These are phyloP conservation scores for Neurospora sp. DNA, from an alignment of 495 filamentous ascomycete genomes.

Conservation along the genomic window DNA sequence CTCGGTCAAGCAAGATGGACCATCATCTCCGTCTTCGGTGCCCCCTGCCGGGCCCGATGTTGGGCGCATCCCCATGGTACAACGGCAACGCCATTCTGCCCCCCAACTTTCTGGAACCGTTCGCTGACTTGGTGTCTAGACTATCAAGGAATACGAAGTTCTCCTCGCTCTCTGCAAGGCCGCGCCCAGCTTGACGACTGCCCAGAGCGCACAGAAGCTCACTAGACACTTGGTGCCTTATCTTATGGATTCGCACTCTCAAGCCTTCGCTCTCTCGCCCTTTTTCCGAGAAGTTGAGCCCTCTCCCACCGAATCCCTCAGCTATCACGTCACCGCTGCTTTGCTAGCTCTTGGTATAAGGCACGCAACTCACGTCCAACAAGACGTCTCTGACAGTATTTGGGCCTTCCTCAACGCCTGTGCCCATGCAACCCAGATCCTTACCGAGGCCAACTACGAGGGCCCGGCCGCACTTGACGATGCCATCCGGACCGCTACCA, in stretches of 20 bases:
- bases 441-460: constrained; percentile 38
- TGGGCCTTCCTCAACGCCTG: constrained; percentile 60
- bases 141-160: constrained; percentile 76
- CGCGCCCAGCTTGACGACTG: constrained; percentile 55
- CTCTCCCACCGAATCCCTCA: constrained; percentile 82
- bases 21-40: not conserved
- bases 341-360: constrained; percentile 67
- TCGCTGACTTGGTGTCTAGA: constrained; percentile 27
- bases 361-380: constrained; percentile 49
- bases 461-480: constrained; percentile 49
- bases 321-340: constrained; percentile 65
- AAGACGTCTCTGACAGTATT: constrained; percentile 49
- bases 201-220: constrained; percentile 63
- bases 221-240: constrained; percentile 67
- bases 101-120: not conserved
- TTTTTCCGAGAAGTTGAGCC: constrained; percentile 73
- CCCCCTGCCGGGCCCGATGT: constrained; percentile 19
- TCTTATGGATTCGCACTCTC: constrained; percentile 68
- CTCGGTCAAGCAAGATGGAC: constrained; percentile 32
- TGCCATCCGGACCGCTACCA: constrained; percentile 55
- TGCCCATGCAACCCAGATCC: constrained; percentile 33
- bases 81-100: not conserved
- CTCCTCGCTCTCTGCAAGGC: constrained; percentile 83
- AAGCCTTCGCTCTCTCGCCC: constrained; percentile 67
- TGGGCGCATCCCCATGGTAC: constrained; percentile 43